Evolutionary conservation across 352 stramenopile genomes (phyloP), one percentile per base, ranked within the genome.

Genomic region (Phytophthora syringae): DNA sequence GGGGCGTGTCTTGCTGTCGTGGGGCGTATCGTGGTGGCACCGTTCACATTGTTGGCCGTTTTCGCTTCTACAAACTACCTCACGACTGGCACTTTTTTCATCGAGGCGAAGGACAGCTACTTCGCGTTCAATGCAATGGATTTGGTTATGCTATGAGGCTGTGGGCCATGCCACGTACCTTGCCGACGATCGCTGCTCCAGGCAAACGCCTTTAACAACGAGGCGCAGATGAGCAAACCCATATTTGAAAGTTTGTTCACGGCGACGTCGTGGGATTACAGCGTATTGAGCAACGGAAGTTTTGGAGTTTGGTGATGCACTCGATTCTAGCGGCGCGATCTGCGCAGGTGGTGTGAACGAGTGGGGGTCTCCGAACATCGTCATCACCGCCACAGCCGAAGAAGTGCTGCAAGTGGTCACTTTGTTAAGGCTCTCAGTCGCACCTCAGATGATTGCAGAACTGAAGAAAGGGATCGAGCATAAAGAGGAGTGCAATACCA

Each of bases 81-180:
- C n/a, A 61, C 44, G 0, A 52, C 22, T 0, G 49, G 27, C 7
- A 64, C 36, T 0, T 50, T 68, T 7, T 53, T 75, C 24, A 74
- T 74, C 20, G 43, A 56, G 11, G 18, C 55, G 0, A 48, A 67
- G 3, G 67, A 72, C 15, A 68, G 59, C 25, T 75, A 64, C 24
- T 72, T 72, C 10, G 55, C 67, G 0, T 75, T 58, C 37, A 68
- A 20, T 11, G 52, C 57, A 15, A 68, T 57, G 52, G 60, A 58
- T 22, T 13, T 53, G 24, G 52, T 68, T 12, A 68, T 63, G 52
- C 37, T 11, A 0, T 52, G 60, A 6, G 52, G 48, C 4, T 68
- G 60, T 27, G 43, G 27, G 10, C 15, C 28, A 7, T 68, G 52
- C 28, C 32, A 68, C 60, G 27, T 63, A 1, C 39, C 22, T 3